These are phyloP conservation scores for Deakozyma indianensis DNA, from an alignment of 805 yeast genomes.

Conservation along the genomic window DNA sequence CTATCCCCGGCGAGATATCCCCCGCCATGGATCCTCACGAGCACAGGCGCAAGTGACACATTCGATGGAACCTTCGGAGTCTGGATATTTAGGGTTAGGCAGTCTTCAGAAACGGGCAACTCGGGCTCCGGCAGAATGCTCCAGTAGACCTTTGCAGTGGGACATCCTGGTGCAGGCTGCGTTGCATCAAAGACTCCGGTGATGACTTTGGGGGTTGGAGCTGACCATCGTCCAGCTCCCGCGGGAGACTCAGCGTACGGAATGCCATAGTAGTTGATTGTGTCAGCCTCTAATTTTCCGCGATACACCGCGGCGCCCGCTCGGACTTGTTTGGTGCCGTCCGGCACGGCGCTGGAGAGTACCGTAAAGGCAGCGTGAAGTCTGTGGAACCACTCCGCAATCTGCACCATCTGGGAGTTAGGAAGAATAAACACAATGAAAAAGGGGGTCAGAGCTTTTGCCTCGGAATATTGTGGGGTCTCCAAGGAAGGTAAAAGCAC, in stretches of 20 bases:
- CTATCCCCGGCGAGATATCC: constrained; percentile 5
- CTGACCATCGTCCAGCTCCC: constrained; percentile 15
- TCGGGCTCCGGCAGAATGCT: constrained; percentile 4
- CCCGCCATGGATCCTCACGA: constrained; percentile 7
- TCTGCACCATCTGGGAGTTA: too few relatives aligned
- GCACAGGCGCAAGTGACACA: constrained; percentile 2
- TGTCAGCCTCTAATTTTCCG: background rate
- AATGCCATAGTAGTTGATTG: constrained; percentile 9
- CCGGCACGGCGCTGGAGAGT: too few relatives aligned
- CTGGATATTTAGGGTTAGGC: constrained; percentile 19
- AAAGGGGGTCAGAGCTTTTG: too few relatives aligned
- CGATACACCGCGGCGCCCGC: background rate
- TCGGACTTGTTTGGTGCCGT: background rate
- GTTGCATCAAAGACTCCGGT: constrained; percentile 10
- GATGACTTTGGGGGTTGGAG: constrained; percentile 10
- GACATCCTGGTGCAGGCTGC: constrained; percentile 17
- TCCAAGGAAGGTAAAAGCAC: too few relatives aligned
- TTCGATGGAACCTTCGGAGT: constrained; percentile 8
- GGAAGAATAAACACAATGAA: too few relatives aligned
- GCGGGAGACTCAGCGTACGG: constrained; percentile 21
- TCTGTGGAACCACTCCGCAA: too few relatives aligned
- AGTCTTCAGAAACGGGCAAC: constrained; percentile 15
- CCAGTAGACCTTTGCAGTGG: constrained; percentile 4
- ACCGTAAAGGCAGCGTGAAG: too few relatives aligned
- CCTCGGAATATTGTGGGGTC: too few relatives aligned